These are phyloP conservation scores for Pseudocercospora ulei DNA, from an alignment of 2,329 filamentous ascomycete species.

Conservation along the genomic window DNA sequence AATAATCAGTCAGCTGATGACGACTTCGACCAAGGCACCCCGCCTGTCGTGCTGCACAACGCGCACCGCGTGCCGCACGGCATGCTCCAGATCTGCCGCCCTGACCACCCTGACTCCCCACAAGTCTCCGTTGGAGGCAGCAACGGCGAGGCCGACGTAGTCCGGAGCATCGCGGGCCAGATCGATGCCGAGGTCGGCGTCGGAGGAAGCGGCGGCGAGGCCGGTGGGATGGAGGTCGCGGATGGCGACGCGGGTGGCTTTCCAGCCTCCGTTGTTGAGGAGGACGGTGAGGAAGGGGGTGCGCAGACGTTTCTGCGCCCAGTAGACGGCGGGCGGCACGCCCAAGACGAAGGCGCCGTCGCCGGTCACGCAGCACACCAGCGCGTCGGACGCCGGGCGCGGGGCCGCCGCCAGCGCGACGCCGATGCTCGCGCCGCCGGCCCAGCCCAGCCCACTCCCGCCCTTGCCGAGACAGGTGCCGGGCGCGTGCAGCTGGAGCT, in stretches of 20 bases:
- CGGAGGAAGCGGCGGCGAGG: conserved; percentile 12
- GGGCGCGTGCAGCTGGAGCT: conserved; percentile 14
- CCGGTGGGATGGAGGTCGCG: conserved; percentile 21
- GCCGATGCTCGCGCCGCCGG: conserved; percentile 20
- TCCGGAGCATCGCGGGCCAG: conserved; percentile 17
- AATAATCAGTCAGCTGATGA: conserved; percentile 7
- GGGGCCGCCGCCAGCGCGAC: conserved; percentile 14
- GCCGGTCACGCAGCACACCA: conserved; percentile 15
- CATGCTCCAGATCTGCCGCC: conserved; percentile 9
- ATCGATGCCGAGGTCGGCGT: conserved; percentile 18
- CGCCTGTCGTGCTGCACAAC: conserved; percentile 13
- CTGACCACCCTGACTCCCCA: conserved; percentile 11
- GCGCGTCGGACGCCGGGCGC: not conserved
- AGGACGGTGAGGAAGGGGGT: conserved; percentile 21
- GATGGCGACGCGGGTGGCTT: conserved; percentile 16
- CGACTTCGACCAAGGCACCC: conserved; percentile 15
- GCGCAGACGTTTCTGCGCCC: conserved; percentile 11
- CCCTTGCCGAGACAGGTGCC: conserved; percentile 20
- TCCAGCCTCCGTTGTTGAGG: conserved; percentile 24
- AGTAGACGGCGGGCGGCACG: conserved; percentile 14
- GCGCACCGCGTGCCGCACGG: conserved; percentile 1
- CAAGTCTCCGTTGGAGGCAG: conserved; percentile 11
- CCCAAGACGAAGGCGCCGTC: conserved; percentile 17
- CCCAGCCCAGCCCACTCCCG: conserved; percentile 22
- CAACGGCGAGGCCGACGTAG: conserved; percentile 18